Conservation (phyloP, 2,329 filamentous ascomycete genomes). For the Cucurbitaria berberidis region DNA sequence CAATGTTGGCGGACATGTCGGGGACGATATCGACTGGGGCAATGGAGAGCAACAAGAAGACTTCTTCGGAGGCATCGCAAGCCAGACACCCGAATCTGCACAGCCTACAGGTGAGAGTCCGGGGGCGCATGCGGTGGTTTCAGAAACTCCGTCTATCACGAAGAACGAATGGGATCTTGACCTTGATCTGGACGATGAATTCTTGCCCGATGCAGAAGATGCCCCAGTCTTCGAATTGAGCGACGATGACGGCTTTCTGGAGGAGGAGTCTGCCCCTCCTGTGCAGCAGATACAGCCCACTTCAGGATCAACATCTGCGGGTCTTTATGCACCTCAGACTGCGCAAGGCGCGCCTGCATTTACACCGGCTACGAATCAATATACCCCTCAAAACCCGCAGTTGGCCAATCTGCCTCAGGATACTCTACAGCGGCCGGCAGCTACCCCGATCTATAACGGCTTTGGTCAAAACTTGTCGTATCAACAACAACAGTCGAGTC, state of each 20-base stretch:
- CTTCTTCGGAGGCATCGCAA: conserved; percentile 29
- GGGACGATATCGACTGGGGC: conserved; percentile 45
- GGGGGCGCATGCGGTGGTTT: conserved; percentile 25
- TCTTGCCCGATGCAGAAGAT: conserved; percentile 63
- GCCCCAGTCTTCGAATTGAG: conserved; percentile 71
- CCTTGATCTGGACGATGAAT: conserved; percentile 78
- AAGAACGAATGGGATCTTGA: conserved; percentile 84
- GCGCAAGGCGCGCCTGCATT: conserved; percentile 28
- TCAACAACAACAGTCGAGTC: conserved; percentile 47
- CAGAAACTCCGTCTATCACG: conserved; percentile 46
- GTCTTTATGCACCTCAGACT: conserved; percentile 47
- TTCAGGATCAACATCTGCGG: conserved; percentile 23
- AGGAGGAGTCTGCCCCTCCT: conserved; percentile 64
- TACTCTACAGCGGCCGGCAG: conserved; percentile 22
- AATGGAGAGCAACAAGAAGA: conserved; percentile 42
- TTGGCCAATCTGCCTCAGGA: conserved; percentile 41
- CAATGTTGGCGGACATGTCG: conserved; percentile 37
- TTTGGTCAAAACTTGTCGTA: conserved; percentile 38
- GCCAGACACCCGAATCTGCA: conserved; percentile 22
- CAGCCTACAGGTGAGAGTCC: conserved; percentile 23
- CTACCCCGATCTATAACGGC: conserved; percentile 37
- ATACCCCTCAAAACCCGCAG: conserved; percentile 59
- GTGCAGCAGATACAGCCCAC: conserved; percentile 31
- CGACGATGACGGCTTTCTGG: conserved; percentile 84
- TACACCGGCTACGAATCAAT: conserved; percentile 50